These are phyloP conservation scores for Capronia americana DNA, from an alignment of 2,329 filamentous ascomycete species.

Conservation along the genomic window DNA sequence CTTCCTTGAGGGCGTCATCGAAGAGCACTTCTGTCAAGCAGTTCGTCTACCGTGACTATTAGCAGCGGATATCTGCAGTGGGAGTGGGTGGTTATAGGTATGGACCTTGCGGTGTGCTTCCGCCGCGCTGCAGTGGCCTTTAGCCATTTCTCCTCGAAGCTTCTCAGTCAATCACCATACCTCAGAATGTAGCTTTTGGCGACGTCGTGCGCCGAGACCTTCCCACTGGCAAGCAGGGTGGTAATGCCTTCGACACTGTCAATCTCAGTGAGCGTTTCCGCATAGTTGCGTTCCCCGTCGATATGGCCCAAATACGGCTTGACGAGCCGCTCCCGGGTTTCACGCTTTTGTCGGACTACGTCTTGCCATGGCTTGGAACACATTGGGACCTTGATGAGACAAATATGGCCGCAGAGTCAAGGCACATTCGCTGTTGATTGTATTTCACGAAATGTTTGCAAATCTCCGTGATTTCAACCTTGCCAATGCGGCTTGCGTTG, in stretches of 20 bases:
- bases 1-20: conserved; percentile 45
- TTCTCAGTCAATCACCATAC: conserved; percentile 39
- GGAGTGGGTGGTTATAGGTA: not conserved
- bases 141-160: not conserved
- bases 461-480: no score
- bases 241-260: conserved; percentile 41
- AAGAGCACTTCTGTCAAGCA: conserved; percentile 49
- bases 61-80: not conserved
- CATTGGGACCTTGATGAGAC: conserved; percentile 37
- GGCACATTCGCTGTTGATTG: no score
- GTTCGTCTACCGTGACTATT: conserved; percentile 44
- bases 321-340: conserved; percentile 41
- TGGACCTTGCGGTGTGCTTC: conserved; percentile 41
- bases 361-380: conserved; percentile 58
- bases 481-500: no score
- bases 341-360: conserved; percentile 43
- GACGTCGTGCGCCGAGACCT: conserved; percentile 44
- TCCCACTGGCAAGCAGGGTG: conserved; percentile 37
- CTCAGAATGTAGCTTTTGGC: conserved; percentile 45
- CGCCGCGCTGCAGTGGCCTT: conserved; percentile 34
- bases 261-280: conserved; percentile 37
- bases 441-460: no score
- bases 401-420: no score
- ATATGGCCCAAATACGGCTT: conserved; percentile 40
- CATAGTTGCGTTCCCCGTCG: not conserved